These are phyloP conservation scores for Aspergillus mulundensis DNA, from an alignment of 495 filamentous ascomycete species.

Conservation along the genomic window DNA sequence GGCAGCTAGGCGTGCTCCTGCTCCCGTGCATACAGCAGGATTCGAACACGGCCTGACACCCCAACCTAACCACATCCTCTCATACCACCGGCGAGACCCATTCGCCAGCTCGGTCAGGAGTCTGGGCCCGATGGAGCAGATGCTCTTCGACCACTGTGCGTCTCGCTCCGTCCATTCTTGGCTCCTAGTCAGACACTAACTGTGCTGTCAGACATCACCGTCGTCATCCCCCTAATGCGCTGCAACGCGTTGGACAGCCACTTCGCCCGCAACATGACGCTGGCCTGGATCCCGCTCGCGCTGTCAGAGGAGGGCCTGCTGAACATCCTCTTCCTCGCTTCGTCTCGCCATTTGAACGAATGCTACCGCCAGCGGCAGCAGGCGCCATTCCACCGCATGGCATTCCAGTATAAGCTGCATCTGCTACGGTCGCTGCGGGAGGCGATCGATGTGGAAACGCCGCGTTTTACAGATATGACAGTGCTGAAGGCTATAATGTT, in stretches of 20 bases:
- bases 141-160: constrained; percentile 11
- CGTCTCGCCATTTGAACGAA: background rate
- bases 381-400: background rate
- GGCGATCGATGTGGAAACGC: background rate
- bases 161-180: too few species aligned
- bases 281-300: background rate
- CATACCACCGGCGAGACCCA: background rate
- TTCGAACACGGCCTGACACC: too few species aligned
- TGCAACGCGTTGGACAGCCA: constrained; percentile 9
- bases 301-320: background rate
- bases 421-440: background rate
- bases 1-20: too few species aligned
- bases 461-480: constrained; percentile 17
- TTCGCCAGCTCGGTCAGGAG: background rate
- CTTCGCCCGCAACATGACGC: constrained; percentile 13
- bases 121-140: background rate
- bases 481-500: constrained; percentile 24
- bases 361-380: background rate
- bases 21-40: too few species aligned
- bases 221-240: constrained; percentile 20
- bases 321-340: background rate
- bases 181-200: background rate
- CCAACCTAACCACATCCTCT: background rate
- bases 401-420: constrained; percentile 5
- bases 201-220: constrained; percentile 4